Conservation (phyloP, 2,329 filamentous ascomycete genomes). For the Pyrenochaeta sp. region DNA sequence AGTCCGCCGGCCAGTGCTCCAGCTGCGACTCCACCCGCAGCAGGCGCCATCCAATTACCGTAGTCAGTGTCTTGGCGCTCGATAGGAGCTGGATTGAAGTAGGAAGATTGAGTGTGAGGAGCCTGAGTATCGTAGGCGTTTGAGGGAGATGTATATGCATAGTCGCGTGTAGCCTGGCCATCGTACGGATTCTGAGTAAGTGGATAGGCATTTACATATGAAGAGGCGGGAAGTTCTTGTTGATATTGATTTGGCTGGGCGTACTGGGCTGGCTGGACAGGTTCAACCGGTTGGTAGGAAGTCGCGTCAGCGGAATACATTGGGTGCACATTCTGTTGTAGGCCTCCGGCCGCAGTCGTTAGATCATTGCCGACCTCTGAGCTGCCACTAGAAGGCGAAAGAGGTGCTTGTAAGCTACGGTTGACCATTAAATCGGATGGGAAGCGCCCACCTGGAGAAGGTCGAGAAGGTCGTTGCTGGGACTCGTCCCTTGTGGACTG, state of each 20-base stretch:
- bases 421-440: slow-evolving; percentile 92
- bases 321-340: slow-evolving; percentile 53
- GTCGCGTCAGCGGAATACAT: slow-evolving; percentile 29
- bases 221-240: slow-evolving; percentile 19
- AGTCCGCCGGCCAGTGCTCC: slow-evolving; percentile 51
- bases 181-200: slow-evolving; percentile 17
- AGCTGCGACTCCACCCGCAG: slow-evolving; percentile 54
- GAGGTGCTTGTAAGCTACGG: slow-evolving; percentile 80
- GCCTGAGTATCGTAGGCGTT: slow-evolving; percentile 3
- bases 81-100: slow-evolving; percentile 11
- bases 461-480: slow-evolving; percentile 66
- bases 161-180: slow-evolving; percentile 4
- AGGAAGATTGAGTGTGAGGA: slow-evolving; percentile 8
- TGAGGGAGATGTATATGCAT: slow-evolving; percentile 5
- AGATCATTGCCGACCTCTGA: slow-evolving; percentile 71
- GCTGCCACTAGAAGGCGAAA: slow-evolving; percentile 83
- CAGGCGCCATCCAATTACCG: slow-evolving; percentile 64
- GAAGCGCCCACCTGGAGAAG: slow-evolving; percentile 94
- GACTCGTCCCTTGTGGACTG: slow-evolving; percentile 46
- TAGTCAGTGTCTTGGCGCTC: slow-evolving; percentile 55
- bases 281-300: slow-evolving; percentile 26
- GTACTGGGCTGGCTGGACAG: slow-evolving; percentile 12
- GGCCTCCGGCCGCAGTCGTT: slow-evolving; percentile 65
- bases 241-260: slow-evolving; percentile 10
- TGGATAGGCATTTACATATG: slow-evolving; percentile 26